Base-by-base conservation (phyloP, 805 yeast species). In the Metschnikowia amazonensis region DNA sequence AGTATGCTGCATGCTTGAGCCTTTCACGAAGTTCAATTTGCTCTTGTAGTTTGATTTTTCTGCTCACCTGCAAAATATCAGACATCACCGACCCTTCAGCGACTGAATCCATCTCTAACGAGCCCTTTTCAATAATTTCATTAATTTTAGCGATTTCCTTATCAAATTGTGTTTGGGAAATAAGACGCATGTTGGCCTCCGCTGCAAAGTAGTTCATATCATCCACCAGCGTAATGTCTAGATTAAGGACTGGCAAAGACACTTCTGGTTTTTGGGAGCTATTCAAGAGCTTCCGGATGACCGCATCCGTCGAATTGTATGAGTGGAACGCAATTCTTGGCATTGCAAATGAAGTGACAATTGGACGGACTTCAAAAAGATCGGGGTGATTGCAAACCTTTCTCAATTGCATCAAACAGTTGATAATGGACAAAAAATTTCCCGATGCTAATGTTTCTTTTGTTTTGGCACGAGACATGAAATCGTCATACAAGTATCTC, bases 371-470 rank as follows among this genome's bases (percentile, higher is more conserved):
- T 63, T 94, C 99, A 67, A 94, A 95, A 48, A 94, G 68, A 67
- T 94, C 97, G 0, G 97, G 97, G 64, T 90, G 98, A 58, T 90
- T 90, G 69, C 97, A 89, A 24, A 90, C 97, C 63, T 94, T 94
- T 59, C 99, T 80, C 58, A 94, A 71, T 64, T 94, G 99, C 99
- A 94, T 94, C 68, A 94, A 75, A 72, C 98, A 94, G 59, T 95
- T 94, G 57, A 94, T 90, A 59, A 94, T 94, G 13, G 97, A 88
- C 64, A 94, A 72, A 59, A 90, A 94, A 60, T 94, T 94, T 4
- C 99, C 98, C 25, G 95, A 86, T 1, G 92, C 92, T 50, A 94
- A 73, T 3, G 98, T 94, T 52, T 88, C 97, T 57, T 80, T 84
- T 0, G 99, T 94, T 59, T 92, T 92, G 6, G 99, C 96, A 52